Evolutionary conservation across 768 basidiomycete genomes (phyloP).

Genomic region (Postia placenta): DNA sequence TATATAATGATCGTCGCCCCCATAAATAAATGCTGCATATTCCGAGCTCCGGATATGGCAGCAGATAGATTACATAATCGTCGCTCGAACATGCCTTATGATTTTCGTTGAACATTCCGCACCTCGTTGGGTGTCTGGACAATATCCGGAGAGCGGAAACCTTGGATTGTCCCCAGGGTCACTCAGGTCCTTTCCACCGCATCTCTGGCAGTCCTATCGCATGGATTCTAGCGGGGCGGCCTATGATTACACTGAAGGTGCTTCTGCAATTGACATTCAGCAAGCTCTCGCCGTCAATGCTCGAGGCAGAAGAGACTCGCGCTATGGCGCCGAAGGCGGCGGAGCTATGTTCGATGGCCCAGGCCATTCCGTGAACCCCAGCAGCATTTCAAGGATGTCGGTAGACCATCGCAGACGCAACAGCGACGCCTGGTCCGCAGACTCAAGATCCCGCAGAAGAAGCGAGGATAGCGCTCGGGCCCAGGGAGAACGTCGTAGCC

Average conservation of each 20-base stretch:
- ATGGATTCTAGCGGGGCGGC: neutral
- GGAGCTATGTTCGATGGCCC: constrained; percentile 77
- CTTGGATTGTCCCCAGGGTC: no score
- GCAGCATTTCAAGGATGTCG: constrained; percentile 77
- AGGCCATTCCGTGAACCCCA: constrained; percentile 57
- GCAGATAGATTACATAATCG: no score
- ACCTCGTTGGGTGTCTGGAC: no score
- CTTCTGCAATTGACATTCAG: constrained; percentile 68
- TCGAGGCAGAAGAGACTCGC: constrained; percentile 61
- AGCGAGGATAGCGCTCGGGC: constrained; percentile 21
- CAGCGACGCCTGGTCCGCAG: constrained; percentile 47
- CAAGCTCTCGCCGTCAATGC: constrained; percentile 47
- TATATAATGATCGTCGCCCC: no score
- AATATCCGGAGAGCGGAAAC: no score
- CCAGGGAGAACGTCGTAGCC: constrained; percentile 6
- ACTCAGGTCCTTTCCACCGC: no score
- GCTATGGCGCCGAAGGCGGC: constrained; percentile 55
- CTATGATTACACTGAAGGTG: constrained; percentile 86
- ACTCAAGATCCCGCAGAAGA: constrained; percentile 48
- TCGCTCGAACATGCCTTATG: no score
- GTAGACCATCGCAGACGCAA: constrained; percentile 46
- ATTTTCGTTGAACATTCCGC: no score
- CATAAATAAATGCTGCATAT: no score
- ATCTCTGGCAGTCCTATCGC: no score
- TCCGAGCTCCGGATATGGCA: no score